Base-by-base conservation (phyloP, 2,329 filamentous ascomycete genomes). In the Aspergillus sp. region DNA sequence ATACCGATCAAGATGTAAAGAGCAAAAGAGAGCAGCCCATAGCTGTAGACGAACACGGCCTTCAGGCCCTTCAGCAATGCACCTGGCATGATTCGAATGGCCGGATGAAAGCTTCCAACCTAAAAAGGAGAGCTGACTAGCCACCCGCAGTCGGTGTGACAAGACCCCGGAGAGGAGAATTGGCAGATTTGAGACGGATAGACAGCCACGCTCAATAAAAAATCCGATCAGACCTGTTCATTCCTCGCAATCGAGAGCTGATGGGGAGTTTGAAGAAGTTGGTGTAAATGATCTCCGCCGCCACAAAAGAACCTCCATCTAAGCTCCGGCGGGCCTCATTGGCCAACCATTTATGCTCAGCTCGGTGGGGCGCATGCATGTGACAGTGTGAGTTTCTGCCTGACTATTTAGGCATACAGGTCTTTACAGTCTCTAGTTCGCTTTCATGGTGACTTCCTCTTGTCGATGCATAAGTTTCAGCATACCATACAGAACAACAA, bases 21-120 rank as follows among this genome's bases (percentile, higher is more conserved):
- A 30, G 67, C 20, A 51, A 73, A 53, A 10, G 64, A 70, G 45
- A 72, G 67, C 5, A 74, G 20, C 4, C 72, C 74, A 61, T 73
- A 72, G 35, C 51, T 50, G 47, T 67, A 64, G 13, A 58, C 41
- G 9, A 62, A 42, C 10, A 56, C 30, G 36, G 53, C 50, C 46
- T 53, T 52, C 19, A 71, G 45, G 13, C 49, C 44, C 24, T 51
- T 58, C 10, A 57, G 20, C 19, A 68, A 24, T 19, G 42, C 38
- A 19, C 53, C 59, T 6, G 52, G 58, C 67, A 70, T 69, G 45
- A 45, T 55, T 52, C 22, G 36, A 22, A 9, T 30, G 26, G 26
- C 26, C 26, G 26, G 26, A 11, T 30, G 26, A 30, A 11, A 11
- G 26, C 26, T 8, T 30, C 10, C 26, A 9, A 30, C 8, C 26